Percentiles rank a stretch among this genome's conserved stretches.
Evolutionary conservation across 2,329 filamentous ascomycete species (phyloP).

Genomic region (Talaromyces albobiverticillius): DNA sequence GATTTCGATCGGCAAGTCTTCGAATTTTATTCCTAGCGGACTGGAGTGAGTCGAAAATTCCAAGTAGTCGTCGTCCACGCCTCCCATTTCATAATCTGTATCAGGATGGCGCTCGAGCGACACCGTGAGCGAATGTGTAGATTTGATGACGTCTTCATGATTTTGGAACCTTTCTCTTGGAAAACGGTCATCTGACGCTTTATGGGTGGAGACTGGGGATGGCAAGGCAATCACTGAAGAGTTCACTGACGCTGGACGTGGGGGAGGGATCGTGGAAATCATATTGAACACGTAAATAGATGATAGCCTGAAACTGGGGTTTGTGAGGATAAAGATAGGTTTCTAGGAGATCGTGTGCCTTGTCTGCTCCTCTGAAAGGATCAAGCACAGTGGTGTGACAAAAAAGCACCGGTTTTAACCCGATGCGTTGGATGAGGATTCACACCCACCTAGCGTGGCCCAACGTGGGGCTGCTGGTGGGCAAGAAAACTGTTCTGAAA

Average conservation of each 20-base stretch:
- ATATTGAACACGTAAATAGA: slow-evolving; percentile 15
- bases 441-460: slow-evolving; percentile 24
- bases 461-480: slow-evolving; percentile 24
- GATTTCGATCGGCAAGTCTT: slow-evolving; percentile 64
- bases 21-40: slow-evolving; percentile 23
- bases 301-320: not conserved
- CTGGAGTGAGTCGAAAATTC: slow-evolving; percentile 12
- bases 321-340: too few species aligned
- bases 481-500: slow-evolving; percentile 5
- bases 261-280: slow-evolving; percentile 30
- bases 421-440: not conserved
- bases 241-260: slow-evolving; percentile 32
- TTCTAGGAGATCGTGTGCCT: not conserved
- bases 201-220: slow-evolving; percentile 21
- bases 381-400: not conserved
- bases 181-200: slow-evolving; percentile 23
- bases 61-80: slow-evolving; percentile 19
- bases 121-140: slow-evolving; percentile 19
- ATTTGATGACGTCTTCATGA: slow-evolving; percentile 16
- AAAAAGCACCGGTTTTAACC: not conserved
- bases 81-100: slow-evolving; percentile 26
- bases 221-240: slow-evolving; percentile 26
- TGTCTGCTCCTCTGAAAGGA: not conserved
- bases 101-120: slow-evolving; percentile 21
- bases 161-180: slow-evolving; percentile 26